Conservation (phyloP, 2,329 filamentous ascomycete genomes). For the Trichocomaceae sp. region DNA sequence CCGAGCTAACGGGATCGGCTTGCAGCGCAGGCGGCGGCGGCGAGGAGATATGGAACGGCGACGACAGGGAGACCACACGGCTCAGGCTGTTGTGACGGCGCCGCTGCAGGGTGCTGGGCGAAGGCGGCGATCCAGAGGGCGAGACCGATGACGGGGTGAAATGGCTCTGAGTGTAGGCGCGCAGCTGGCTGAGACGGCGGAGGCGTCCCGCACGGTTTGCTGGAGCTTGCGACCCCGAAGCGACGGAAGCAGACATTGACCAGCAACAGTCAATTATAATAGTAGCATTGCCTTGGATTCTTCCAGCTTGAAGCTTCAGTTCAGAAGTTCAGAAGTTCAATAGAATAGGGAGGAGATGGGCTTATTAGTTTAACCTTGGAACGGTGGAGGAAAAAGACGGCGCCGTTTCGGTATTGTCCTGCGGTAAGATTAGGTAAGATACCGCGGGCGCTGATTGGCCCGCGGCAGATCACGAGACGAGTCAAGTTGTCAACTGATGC, state of each 20-base stretch:
- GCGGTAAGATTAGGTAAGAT: too few relatives aligned
- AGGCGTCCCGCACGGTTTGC: slow-evolving; percentile 29
- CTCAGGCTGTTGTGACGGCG: slow-evolving; percentile 31
- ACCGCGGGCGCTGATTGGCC: background rate
- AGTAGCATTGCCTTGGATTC: too few relatives aligned
- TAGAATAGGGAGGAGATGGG: too few relatives aligned
- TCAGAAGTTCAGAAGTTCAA: too few relatives aligned
- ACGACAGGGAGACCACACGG: slow-evolving; percentile 32
- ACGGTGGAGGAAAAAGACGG: too few relatives aligned
- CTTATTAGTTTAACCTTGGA: too few relatives aligned
- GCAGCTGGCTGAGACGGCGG: slow-evolving; percentile 36
- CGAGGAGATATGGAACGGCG: slow-evolving; percentile 19
- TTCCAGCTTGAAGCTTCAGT: too few relatives aligned
- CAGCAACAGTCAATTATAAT: too few relatives aligned
- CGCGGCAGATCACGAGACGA: too few relatives aligned
- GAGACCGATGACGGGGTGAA: slow-evolving; percentile 19
- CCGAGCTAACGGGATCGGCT: slow-evolving; percentile 6
- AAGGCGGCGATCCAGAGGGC: slow-evolving; percentile 17
- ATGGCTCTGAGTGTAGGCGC: slow-evolving; percentile 32
- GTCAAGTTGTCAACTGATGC: too few relatives aligned
- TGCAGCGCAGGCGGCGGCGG: slow-evolving; percentile 6
- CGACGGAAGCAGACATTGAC: slow-evolving; percentile 21
- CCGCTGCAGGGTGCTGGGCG: slow-evolving; percentile 18
- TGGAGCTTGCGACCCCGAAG: slow-evolving; percentile 19
- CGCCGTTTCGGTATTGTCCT: background rate